A percentile compares a stretch with the other conserved stretches of the same genome.
Conservation (phyloP, 2,329 filamentous ascomycete genomes). For the Epichloe amarillans region DNA sequence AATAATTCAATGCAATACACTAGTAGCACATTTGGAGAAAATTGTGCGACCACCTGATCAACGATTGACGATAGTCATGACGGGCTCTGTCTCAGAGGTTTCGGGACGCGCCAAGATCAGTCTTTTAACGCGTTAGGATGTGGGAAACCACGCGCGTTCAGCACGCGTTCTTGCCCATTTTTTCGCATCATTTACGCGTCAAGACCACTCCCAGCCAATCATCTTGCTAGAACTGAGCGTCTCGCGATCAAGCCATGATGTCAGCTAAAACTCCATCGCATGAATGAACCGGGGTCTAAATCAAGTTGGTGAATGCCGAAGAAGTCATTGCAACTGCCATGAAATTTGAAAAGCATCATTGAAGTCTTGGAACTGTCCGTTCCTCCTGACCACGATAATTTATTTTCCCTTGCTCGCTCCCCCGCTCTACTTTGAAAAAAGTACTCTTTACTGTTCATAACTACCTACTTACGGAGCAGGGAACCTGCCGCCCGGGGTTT, state of each 20-base stretch:
- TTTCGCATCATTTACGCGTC: conserved; percentile 1
- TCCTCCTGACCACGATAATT: too few relatives aligned
- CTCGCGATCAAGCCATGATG: background rate
- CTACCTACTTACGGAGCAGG: too few relatives aligned
- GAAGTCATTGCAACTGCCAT: background rate
- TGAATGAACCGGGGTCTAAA: too few relatives aligned
- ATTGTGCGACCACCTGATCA: background rate
- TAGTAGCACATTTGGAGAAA: too few relatives aligned
- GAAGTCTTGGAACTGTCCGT: background rate
- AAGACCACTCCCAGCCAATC: background rate
- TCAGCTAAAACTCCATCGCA: background rate
- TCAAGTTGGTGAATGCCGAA: too few relatives aligned
- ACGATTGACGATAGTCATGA: background rate
- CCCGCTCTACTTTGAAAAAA: too few relatives aligned
- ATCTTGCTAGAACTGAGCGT: background rate
- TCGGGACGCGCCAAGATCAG: background rate
- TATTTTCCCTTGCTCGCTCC: too few relatives aligned
- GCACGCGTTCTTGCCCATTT: background rate
- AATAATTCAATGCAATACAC: background rate
- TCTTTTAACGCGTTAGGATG: background rate
- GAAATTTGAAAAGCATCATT: too few relatives aligned
- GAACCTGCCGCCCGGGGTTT: too few relatives aligned
- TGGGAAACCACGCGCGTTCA: background rate
- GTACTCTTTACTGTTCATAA: too few relatives aligned
- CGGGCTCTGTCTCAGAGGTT: background rate